Base-by-base conservation (phyloP, 169 alveolate species). In the Neospora caninum region DNA sequence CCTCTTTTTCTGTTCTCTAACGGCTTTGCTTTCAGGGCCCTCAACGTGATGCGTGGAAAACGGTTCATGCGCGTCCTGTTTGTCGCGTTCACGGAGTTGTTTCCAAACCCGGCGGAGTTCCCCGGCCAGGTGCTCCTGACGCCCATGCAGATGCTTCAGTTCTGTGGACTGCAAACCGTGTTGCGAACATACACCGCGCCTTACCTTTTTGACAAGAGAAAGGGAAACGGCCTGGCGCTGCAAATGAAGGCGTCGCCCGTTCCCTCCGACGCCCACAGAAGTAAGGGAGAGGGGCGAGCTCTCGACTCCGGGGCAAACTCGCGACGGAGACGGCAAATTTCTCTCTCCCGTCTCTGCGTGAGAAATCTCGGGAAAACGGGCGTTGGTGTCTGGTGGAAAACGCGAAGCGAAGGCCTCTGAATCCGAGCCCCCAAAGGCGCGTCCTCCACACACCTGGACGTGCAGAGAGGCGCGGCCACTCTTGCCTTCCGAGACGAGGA, bases 191-290 rank as follows among this genome's bases (percentile, higher is more conserved):
- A 42, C 54, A 36, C 41, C 36, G 53, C 89, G 2, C 89, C 89
- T 67, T 82, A 82, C 67, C 39, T 82, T 18, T 36, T 22, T 31
- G 41, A 82, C 64, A 25, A 9, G 7, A 42, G 7, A 22, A 36
- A 41, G 13, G 69, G 89, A 34, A 38, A 49, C 27, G 31, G 43
- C 1, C 10, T 82, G 31, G n/a, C 67, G 34, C 10, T 41, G 89
- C 89, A 82, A 42, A 38, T 82, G 67, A 82, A 82, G 64, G 89
- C 89, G 1, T 22, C 89, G 6, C 89, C 89, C 7, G 89, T 82
- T 22, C 89, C 89, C 38, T 82, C 89, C 16, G 43, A 39, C 10
- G 0, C 53, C 9, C 89, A 82, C 41, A 82, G 41, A 73, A 36
- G 84, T 73, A 73, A 36, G 84, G 27, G 43, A 64, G 73, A 64